Evolutionary conservation across 352 stramenopile genomes (phyloP).

Genomic region (Phytophthora tubulina): DNA sequence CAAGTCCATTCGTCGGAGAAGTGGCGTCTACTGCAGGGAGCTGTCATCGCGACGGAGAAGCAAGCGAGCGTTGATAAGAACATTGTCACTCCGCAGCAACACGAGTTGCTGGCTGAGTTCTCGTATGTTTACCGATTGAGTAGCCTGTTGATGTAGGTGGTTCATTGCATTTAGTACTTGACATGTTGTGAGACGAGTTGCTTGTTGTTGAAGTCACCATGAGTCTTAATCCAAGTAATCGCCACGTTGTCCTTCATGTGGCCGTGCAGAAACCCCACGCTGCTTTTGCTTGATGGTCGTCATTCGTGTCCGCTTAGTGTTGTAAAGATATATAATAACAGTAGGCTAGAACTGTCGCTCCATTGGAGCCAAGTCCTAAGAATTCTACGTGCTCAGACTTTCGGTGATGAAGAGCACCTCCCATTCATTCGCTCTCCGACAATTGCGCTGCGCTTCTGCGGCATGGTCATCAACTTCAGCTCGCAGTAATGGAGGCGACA

Average conservation of each 20-base stretch:
- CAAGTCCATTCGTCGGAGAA: conserved; percentile 35
- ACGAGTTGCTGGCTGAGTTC: conserved; percentile 39
- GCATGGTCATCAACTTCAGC: background rate
- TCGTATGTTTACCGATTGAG: conserved; percentile 32
- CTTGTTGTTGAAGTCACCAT: no score
- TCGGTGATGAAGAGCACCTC: background rate
- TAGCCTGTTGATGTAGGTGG: conserved; percentile 29
- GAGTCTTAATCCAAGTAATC: no score
- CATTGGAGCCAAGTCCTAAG: background rate
- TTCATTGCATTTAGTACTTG: no score
- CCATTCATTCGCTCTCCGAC: no score
- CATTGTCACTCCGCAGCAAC: conserved; percentile 33
- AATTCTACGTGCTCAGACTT: background rate
- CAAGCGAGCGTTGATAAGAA: conserved; percentile 4
- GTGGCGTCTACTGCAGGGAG: conserved; percentile 30
- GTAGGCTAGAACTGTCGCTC: background rate
- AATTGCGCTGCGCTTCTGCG: no score
- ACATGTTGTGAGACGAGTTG: no score
- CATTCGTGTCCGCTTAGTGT: no score
- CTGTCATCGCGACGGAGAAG: conserved; percentile 33
- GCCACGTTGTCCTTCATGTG: no score
- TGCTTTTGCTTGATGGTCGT: no score
- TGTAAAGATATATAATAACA: no score
- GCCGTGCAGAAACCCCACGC: no score
- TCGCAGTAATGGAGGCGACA: background rate